Evolutionary conservation across 148 eudicot species (phyloP).

Genomic region (Silene conica): DNA sequence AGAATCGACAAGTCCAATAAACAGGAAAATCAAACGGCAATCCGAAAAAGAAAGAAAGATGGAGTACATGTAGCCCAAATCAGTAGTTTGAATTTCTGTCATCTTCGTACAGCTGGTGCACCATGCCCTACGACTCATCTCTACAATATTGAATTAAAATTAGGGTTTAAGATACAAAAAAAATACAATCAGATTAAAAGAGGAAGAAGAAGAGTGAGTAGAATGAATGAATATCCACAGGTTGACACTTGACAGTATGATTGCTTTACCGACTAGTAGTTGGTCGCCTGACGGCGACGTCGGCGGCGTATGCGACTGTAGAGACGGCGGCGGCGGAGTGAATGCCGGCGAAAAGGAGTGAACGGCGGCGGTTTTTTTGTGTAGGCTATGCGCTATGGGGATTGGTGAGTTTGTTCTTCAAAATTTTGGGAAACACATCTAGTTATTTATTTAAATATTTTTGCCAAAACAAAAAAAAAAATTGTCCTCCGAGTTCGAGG

Average conservation of each 20-base stretch:
- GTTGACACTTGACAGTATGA: neutral
- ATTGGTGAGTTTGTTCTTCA: too few species aligned
- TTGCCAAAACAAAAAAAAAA: too few species aligned
- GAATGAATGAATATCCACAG: neutral
- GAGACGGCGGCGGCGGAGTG: neutral
- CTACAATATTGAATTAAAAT: neutral
- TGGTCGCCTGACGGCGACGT: neutral
- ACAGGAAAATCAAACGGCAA: neutral
- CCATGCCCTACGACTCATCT: neutral
- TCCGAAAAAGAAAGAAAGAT: neutral
- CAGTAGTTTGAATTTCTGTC: too few species aligned
- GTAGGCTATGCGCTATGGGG: too few species aligned
- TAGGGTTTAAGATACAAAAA: neutral
- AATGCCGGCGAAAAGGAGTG: too few species aligned
- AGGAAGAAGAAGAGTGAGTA: too few species aligned
- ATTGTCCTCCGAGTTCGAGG: too few species aligned
- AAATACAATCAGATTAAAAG: neutral
- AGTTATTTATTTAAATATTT: too few species aligned
- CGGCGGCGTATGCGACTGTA: neutral
- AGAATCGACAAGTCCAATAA: neutral
- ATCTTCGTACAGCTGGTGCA: constrained; percentile 4
- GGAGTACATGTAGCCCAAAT: neutral
- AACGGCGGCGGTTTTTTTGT: too few species aligned
- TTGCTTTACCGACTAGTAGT: neutral
- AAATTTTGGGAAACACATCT: too few species aligned